A percentile compares a stretch with the other conserved stretches of the same genome.
These are phyloP conservation scores for Fusarium dlaminii DNA, from an alignment of 2,329 filamentous ascomycete species.

Conservation along the genomic window DNA sequence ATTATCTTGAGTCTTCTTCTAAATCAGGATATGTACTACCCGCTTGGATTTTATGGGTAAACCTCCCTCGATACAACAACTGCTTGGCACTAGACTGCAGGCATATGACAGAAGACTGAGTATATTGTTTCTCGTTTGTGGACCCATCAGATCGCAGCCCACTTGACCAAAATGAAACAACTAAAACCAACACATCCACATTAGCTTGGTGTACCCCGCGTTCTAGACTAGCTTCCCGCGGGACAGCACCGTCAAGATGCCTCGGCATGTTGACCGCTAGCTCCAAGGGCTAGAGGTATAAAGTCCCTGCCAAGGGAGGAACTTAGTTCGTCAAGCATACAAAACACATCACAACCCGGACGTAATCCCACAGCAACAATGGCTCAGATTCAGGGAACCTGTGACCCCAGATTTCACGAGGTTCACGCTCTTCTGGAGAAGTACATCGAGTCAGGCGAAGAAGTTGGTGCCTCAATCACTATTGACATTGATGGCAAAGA, in stretches of 20 bases:
- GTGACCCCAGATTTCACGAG: not conserved
- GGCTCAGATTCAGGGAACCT: not conserved
- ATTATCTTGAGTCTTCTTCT: too few relatives aligned
- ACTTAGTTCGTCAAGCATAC: not conserved
- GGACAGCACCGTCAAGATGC: not conserved
- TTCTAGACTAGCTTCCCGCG: not conserved
- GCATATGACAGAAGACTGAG: not conserved
- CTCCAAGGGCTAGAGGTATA: not conserved
- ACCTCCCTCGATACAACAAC: not conserved
- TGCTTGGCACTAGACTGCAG: not conserved
- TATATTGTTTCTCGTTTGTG: not conserved
- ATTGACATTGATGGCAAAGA: not conserved
- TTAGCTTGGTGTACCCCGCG: not conserved
- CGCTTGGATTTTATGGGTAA: not conserved
- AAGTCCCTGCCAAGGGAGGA: not conserved
- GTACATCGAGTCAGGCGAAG: not conserved
- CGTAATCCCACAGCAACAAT: accelerated
- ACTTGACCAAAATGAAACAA: not conserved
- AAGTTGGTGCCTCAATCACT: not conserved
- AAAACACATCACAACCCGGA: accelerated
- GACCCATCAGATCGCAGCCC: not conserved
- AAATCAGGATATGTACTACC: too few relatives aligned
- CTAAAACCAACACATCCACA: not conserved
- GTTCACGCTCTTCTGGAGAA: not conserved
- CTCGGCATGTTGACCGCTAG: not conserved